Evolutionary conservation across 495 filamentous ascomycete genomes (phyloP).

Genomic region (Alectoria sarmentosa): DNA sequence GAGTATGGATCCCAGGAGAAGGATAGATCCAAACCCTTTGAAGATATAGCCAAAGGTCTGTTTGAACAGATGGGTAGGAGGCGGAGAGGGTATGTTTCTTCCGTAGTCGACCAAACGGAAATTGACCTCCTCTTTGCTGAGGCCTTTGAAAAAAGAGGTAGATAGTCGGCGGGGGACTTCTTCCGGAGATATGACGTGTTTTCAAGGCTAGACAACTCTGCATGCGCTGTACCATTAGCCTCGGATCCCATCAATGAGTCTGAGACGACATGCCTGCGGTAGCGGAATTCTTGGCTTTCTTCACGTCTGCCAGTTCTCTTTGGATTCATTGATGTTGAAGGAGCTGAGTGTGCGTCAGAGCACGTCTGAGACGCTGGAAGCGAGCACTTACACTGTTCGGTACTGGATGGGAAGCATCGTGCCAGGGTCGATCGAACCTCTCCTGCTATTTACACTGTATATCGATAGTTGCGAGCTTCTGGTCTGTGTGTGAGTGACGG

Average conservation of each 20-base stretch:
- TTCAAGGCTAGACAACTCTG: slow-evolving; percentile 36
- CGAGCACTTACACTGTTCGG: background rate
- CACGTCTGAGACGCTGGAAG: background rate
- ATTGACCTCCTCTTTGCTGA: too few relatives aligned
- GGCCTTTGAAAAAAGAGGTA: too few relatives aligned
- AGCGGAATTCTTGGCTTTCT: background rate
- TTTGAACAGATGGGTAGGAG: too few relatives aligned
- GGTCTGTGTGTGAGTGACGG: too few relatives aligned
- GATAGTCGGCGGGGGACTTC: slow-evolving; percentile 28
- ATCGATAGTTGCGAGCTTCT: background rate
- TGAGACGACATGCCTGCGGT: background rate
- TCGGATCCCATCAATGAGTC: background rate
- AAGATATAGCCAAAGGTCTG: too few relatives aligned
- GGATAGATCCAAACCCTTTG: too few relatives aligned
- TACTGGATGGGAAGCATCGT: slow-evolving; percentile 4
- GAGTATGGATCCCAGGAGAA: too few relatives aligned
- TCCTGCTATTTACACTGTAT: background rate
- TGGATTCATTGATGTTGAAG: slow-evolving; percentile 7
- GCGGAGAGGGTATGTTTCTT: too few relatives aligned
- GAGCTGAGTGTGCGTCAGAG: background rate
- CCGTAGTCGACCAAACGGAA: too few relatives aligned
- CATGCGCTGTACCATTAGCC: background rate
- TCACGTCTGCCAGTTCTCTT: background rate
- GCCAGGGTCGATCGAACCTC: background rate
- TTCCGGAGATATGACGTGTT: slow-evolving; percentile 48